These are phyloP conservation scores for Russula brevipes DNA, from an alignment of 768 basidiomycete species.

Conservation along the genomic window DNA sequence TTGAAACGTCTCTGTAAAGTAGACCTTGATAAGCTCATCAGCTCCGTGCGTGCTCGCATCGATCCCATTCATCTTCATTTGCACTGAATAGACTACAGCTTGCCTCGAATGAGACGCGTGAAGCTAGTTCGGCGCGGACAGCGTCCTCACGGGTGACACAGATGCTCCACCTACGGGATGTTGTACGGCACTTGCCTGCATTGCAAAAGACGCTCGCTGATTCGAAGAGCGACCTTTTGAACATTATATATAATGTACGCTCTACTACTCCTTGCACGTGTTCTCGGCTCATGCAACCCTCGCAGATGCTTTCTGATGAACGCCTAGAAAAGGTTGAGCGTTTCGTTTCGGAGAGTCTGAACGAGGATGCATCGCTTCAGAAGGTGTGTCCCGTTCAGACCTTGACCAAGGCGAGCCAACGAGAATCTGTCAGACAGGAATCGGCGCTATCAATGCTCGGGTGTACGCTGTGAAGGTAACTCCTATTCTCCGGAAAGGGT, in stretches of 20 bases:
- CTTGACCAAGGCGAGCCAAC: neutral
- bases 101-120: constrained; percentile 55
- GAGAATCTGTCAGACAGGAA: constrained; percentile 49
- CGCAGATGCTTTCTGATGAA: constrained; percentile 70
- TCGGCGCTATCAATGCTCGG: constrained; percentile 68
- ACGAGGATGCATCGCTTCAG: constrained; percentile 57
- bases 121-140: constrained; percentile 50
- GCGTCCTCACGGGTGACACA: constrained; percentile 68
- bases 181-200: constrained; percentile 62
- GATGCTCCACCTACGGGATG: constrained; percentile 71
- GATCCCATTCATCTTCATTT: neutral
- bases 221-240: constrained; percentile 54
- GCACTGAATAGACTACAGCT: constrained; percentile 42
- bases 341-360: constrained; percentile 57
- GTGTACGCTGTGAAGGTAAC: constrained; percentile 83
- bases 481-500: neutral
- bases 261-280: neutral
- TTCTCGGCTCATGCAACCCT: neutral
- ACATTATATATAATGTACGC: constrained; percentile 55
- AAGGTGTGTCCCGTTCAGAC: constrained; percentile 43
- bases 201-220: constrained; percentile 59
- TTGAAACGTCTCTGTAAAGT: constrained; percentile 69
- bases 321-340: constrained; percentile 58
- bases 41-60: constrained; percentile 41
- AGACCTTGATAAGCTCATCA: constrained; percentile 86